Base-by-base conservation (phyloP, 2,329 filamentous ascomycete genomes). In the Sporothrix variecibatus region DNA sequence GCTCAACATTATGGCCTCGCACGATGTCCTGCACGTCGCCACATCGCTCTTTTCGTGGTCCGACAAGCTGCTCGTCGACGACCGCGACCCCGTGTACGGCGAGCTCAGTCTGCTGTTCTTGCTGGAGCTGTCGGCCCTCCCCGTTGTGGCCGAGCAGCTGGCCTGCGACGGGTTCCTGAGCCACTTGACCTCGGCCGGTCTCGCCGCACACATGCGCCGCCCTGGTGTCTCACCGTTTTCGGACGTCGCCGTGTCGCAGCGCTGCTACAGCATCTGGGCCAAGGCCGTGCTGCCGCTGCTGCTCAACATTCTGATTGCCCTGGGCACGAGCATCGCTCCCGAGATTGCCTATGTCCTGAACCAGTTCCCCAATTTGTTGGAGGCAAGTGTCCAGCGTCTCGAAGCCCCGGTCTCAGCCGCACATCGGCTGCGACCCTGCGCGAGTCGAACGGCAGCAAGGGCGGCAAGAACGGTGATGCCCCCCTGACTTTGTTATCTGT, bases 1-100 rank as follows among this genome's bases (percentile, higher is more conserved):
- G 51, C 86, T 94, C 72, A 89, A 90, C 79, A 91, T 91, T 77
- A 86, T 94, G 85, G 86, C 88, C 0, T 89, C 89, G 65, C 91
- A 94, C 80, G 91, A 93, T 76, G 91, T 92, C 0, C 87, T 94
- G 64, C 93, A 95, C 78, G 93, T 94, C 75, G 95, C 94, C 0
- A 91, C 92, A 6, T 94, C 93, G 46, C 87, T 99, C 5, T 98
- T 95, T 82, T 97, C 94, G 0, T 99, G 96, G 96, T 90, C 95
- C 3, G 94, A 98, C 81, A 90, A 92, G 77, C 87, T 98, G 31
- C 89, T 92, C 0, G 87, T 92, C 49, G 88, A 92, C 73, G 73
- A 71, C 71, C 31, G 71, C 26, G 95, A 98, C 80, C 95, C 96
- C 0, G 86, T 98, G 40, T 98, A 98, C 81, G 96, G 95, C 76